These are phyloP conservation scores for Athelia sp. DNA, from an alignment of 1,284 basidiomycete species.

Conservation along the genomic window DNA sequence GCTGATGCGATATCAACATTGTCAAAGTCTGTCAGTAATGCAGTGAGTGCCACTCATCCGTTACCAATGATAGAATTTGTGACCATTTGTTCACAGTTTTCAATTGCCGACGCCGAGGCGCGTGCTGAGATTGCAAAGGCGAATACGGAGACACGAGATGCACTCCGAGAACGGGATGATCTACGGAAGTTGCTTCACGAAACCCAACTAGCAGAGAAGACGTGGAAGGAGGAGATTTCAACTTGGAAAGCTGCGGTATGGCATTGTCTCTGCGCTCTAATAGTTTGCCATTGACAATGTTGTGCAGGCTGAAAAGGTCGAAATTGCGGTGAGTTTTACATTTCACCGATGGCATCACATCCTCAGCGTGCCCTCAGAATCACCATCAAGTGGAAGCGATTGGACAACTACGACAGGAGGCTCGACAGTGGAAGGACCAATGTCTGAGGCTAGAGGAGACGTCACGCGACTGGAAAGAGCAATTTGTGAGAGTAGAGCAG, in stretches of 20 bases:
- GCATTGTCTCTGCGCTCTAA: constrained; percentile 19
- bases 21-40: constrained; percentile 10
- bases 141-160: constrained; percentile 38
- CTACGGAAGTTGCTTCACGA: constrained; percentile 42
- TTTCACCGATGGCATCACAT: background rate
- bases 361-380: background rate
- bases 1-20: constrained; percentile 7
- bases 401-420: constrained; percentile 28
- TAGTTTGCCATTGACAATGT: background rate
- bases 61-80: background rate
- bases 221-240: constrained; percentile 43
- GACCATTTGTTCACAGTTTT: constrained; percentile 28
- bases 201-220: constrained; percentile 39
- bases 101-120: constrained; percentile 38
- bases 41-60: constrained; percentile 5
- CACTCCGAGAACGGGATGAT: constrained; percentile 50
- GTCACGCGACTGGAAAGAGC: constrained; percentile 32
- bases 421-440: constrained; percentile 34
- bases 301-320: background rate
- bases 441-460: constrained; percentile 29
- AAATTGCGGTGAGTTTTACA: background rate
- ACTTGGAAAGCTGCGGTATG: constrained; percentile 51
- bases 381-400: constrained; percentile 23
- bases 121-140: constrained; percentile 41
- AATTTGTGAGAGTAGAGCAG: constrained; percentile 27